These are phyloP conservation scores for Aspergillus cejpii DNA, from an alignment of 2,329 filamentous ascomycete genomes.

Conservation along the genomic window DNA sequence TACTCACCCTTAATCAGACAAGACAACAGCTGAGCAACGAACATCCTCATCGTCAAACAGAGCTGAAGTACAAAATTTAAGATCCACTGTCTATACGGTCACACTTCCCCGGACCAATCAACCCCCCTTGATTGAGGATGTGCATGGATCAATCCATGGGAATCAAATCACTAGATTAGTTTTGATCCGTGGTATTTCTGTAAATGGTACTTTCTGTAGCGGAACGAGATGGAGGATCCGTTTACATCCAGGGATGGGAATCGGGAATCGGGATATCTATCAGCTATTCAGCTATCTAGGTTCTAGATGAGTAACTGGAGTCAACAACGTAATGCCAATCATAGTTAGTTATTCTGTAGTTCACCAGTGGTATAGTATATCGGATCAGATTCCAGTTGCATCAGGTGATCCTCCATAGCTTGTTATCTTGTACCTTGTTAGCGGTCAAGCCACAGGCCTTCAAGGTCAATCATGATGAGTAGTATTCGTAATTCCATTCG, in stretches of 20 bases:
- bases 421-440: background rate
- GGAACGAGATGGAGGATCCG: background rate
- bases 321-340: background rate
- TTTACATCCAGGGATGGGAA: background rate
- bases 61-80: background rate
- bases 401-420: too few relatives aligned
- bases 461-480: background rate
- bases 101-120: constrained; percentile 11
- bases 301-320: background rate
- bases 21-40: background rate
- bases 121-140: background rate
- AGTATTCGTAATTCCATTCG: too few relatives aligned
- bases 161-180: background rate
- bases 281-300: too few relatives aligned
- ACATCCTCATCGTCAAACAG: background rate
- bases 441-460: background rate
- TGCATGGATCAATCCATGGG: background rate
- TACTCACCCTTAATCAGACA: background rate
- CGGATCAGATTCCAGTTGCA: too few relatives aligned
- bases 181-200: background rate
- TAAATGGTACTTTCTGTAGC: background rate
- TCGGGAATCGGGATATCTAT: too few relatives aligned
- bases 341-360: background rate
- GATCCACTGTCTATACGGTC: constrained; percentile 4
- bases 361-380: background rate